phyloP scores from a whole-genome alignment of 2,329 filamentous ascomycete species.

The Tolypocladium endophyticum region DNA sequence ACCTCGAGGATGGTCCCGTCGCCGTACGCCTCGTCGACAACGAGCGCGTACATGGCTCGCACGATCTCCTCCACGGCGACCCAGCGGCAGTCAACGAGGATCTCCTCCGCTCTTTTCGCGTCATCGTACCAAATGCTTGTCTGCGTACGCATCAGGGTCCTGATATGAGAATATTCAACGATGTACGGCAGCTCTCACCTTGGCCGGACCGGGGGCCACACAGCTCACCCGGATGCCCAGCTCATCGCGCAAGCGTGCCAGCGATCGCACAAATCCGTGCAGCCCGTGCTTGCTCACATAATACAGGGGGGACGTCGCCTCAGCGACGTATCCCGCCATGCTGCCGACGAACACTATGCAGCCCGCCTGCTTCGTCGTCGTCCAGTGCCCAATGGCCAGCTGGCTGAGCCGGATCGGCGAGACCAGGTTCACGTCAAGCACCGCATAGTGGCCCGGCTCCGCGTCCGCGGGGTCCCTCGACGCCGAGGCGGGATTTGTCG shows the following conservation, averaged over 20 bases:
- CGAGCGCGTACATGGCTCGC: slow-evolving; percentile 17
- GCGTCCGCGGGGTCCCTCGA: slow-evolving; percentile 16
- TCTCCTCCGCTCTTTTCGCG: slow-evolving; percentile 16
- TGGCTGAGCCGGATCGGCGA: slow-evolving; percentile 26
- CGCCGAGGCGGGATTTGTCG: slow-evolving; percentile 14
- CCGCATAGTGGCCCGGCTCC: slow-evolving; percentile 20
- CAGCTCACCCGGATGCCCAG: slow-evolving; percentile 21
- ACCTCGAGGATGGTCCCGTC: slow-evolving; percentile 23
- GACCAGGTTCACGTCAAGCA: slow-evolving; percentile 25
- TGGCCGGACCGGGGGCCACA: slow-evolving; percentile 22
- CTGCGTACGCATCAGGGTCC: slow-evolving; percentile 2
- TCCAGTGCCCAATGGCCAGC: slow-evolving; percentile 27
- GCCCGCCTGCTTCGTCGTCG: slow-evolving; percentile 14
- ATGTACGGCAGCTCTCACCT: slow-evolving; percentile 8
- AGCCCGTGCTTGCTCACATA: slow-evolving; percentile 25
- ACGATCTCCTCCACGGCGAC: slow-evolving; percentile 20
- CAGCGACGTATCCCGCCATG: slow-evolving; percentile 19
- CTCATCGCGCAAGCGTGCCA: slow-evolving; percentile 17
- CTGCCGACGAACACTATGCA: slow-evolving; percentile 23
- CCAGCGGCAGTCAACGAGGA: slow-evolving; percentile 14
- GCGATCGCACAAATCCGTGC: slow-evolving; percentile 21
- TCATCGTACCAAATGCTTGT: slow-evolving; percentile 24
- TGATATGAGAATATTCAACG: background rate
- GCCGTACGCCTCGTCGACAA: slow-evolving; percentile 14
- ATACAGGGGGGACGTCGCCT: slow-evolving; percentile 23